Base-by-base conservation (phyloP, 1,139 yeast genomes). In the Nadsonia starkeyi-henricii region DNA sequence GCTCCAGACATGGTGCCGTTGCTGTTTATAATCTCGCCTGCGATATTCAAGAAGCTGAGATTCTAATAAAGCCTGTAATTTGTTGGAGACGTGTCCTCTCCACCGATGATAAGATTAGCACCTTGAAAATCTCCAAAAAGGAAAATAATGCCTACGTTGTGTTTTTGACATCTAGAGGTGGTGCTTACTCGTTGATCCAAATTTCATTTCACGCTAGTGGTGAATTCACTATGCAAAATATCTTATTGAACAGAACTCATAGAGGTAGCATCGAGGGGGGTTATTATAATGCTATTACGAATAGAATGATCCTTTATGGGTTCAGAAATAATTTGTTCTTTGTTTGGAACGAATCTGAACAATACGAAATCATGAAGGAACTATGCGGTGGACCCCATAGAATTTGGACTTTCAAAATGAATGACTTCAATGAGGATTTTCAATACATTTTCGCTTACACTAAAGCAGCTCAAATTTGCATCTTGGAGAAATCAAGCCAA, bases 371-470 rank as follows among this genome's bases (percentile, higher is more conserved):
- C 3, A 69, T 76, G 49, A 76, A 77, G 52, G 85, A 79, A 53
- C 65, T 73, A n/a, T 91, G 97, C 63, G 97, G 97, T 20, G 97
- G 97, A 1, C 77, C 91, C 2, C 96, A 89, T 60, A 71, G 97
- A 54, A 76, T 78, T 52, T 91, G 96, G 96, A 70, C 72, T 44
- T 66, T 82, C 23, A 60, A 64, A 48, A 55, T 61, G 15, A 53
- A 58, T 20, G 48, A 43, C 23, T 52, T 49, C 47, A 3, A 44
- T 19, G 50, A 55, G 17, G 52, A 55, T 42, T 53, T 55, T 12
- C 53, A 52, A 2, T 68, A 64, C 48, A 66, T 58, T 55, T 74
- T 72, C 55, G 67, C 59, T 15, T 85, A 78, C 57, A 77, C 82
- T 20, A 78, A 81, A 59, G 78, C 83, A 2, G 53, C 58, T 9